phyloP scores from a whole-genome alignment of 768 basidiomycete species.

The Pholiota molesta region DNA sequence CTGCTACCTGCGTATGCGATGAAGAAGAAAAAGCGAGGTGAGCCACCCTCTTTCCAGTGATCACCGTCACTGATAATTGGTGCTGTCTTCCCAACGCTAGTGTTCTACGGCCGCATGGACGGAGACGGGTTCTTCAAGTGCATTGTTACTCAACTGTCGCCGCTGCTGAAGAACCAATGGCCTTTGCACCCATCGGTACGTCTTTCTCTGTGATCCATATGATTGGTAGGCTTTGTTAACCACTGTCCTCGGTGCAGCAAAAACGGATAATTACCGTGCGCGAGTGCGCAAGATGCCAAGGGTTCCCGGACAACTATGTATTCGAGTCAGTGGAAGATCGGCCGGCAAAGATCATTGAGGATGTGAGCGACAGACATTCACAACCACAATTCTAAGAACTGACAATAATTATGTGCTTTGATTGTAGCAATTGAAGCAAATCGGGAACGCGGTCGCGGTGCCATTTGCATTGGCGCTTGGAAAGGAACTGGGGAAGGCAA shows the following conservation, averaged over 20 bases:
- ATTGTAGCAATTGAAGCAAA: constrained; percentile 69
- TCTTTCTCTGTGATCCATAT: neutral
- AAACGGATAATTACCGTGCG: constrained; percentile 67
- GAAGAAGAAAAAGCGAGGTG: constrained; percentile 28
- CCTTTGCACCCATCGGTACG: constrained; percentile 46
- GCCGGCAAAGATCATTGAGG: constrained; percentile 38
- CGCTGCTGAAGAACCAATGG: constrained; percentile 50
- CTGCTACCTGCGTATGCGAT: constrained; percentile 39
- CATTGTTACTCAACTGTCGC: constrained; percentile 58
- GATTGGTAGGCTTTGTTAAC: neutral
- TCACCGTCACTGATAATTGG: neutral
- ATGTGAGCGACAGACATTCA: constrained; percentile 45
- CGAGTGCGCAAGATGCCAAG: constrained; percentile 76
- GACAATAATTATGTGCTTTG: neutral
- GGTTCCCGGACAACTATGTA: constrained; percentile 73
- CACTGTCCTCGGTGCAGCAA: constrained; percentile 48
- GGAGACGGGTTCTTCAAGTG: constrained; percentile 59
- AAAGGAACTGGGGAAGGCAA: constrained; percentile 44
- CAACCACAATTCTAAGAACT: neutral
- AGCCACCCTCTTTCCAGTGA: neutral
- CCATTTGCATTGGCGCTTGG: constrained; percentile 70
- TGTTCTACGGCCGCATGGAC: constrained; percentile 59
- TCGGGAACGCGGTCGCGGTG: constrained; percentile 81
- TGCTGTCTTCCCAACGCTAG: constrained; percentile 30
- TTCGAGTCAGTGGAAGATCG: constrained; percentile 52